phyloP scores from a whole-genome alignment of 2,329 filamentous ascomycete genomes.

The Metarhizium album region DNA sequence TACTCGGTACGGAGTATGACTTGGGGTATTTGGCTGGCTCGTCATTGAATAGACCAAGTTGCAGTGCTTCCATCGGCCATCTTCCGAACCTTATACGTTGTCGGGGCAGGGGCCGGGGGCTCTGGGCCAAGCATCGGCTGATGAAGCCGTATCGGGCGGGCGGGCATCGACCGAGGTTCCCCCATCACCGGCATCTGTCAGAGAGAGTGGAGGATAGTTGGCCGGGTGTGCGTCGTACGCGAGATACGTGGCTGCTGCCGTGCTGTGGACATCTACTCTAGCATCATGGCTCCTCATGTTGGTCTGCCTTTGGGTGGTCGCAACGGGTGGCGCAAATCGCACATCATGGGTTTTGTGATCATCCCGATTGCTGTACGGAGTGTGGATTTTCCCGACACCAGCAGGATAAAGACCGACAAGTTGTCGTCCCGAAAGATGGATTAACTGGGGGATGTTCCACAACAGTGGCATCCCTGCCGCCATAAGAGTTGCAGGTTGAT shows the following conservation, averaged over 20 bases:
- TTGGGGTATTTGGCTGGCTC: no score
- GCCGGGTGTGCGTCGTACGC: neutral
- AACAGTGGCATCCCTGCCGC: no score
- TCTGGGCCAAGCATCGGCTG: no score
- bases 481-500: no score
- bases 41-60: no score
- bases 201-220: neutral
- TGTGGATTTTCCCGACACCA: no score
- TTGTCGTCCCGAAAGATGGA: no score
- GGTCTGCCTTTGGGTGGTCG: neutral
- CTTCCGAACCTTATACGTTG: no score
- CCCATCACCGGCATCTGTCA: neutral
- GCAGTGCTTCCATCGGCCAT: no score
- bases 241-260: slow-evolving; percentile 1
- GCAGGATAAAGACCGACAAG: no score
- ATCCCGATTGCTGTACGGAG: neutral
- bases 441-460: no score
- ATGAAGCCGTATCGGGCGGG: neutral
- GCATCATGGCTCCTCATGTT: neutral
- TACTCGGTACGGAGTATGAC: neutral
- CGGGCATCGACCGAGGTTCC: neutral
- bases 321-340: neutral
- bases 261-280: neutral
- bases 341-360: neutral
- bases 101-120: no score